phyloP scores from a whole-genome alignment of 1,284 basidiomycete species.

The Cutaneotrichosporon cyanovorans region DNA sequence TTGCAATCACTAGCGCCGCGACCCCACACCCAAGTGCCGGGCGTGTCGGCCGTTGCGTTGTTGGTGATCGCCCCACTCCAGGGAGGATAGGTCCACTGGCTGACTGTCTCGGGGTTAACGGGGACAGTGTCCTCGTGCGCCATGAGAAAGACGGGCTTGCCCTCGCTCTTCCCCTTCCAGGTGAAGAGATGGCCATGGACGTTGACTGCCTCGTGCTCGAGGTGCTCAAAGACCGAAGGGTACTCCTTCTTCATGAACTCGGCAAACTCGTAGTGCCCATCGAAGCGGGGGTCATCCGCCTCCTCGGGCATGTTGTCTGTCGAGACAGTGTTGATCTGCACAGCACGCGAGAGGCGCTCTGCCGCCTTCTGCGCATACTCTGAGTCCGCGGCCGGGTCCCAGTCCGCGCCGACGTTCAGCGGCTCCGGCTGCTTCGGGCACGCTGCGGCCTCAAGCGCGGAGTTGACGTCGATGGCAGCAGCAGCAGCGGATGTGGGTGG shows the following conservation, averaged over 20 bases:
- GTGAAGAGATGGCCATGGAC: constrained; percentile 47
- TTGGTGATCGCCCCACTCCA: constrained; percentile 49
- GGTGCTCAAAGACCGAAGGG: constrained; percentile 33
- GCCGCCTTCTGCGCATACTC: constrained; percentile 35
- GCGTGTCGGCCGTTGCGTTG: constrained; percentile 21
- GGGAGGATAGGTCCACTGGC: constrained; percentile 50
- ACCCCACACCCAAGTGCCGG: constrained; percentile 51
- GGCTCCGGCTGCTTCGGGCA: constrained; percentile 35
- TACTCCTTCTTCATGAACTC: constrained; percentile 44
- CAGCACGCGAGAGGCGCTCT: constrained; percentile 35
- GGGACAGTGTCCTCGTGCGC: constrained; percentile 51
- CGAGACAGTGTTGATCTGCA: constrained; percentile 45
- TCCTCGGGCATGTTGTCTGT: constrained; percentile 43
- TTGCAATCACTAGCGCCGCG: constrained; percentile 49
- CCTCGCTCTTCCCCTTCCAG: constrained; percentile 46
- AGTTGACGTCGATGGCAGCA: too few relatives aligned
- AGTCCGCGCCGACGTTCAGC: constrained; percentile 29
- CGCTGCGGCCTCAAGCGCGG: constrained; percentile 2
- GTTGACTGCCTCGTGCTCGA: constrained; percentile 46
- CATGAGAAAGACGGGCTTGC: constrained; percentile 48
- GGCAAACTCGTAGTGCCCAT: constrained; percentile 40
- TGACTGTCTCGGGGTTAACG: constrained; percentile 48
- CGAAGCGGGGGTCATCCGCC: constrained; percentile 38
- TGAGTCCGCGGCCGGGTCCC: constrained; percentile 31
- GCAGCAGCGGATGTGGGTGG: too few relatives aligned